Evolutionary conservation across 352 stramenopile genomes (phyloP).

Genomic region (Saprolegnia diclina): DNA sequence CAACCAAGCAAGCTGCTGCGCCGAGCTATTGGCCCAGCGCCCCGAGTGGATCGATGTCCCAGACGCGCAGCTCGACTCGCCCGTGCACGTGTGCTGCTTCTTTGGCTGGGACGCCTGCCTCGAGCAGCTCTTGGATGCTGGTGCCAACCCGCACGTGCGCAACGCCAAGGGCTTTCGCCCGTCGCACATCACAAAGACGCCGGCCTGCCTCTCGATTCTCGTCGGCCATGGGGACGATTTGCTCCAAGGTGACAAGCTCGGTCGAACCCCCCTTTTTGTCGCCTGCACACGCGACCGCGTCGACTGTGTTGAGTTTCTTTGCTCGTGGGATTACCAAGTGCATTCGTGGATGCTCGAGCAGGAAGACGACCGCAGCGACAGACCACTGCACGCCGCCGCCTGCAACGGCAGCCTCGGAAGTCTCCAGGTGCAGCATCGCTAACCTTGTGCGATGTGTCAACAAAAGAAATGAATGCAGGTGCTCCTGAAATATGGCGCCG

Average conservation of each 20-base stretch:
- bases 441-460: background rate
- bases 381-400: slow-evolving; percentile 51
- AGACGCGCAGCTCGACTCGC: slow-evolving; percentile 55
- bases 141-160: slow-evolving; percentile 51
- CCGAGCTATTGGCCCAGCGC: slow-evolving; percentile 35
- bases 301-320: slow-evolving; percentile 52
- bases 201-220: slow-evolving; percentile 47
- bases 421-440: slow-evolving; percentile 3
- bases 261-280: slow-evolving; percentile 58
- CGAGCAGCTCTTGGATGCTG: slow-evolving; percentile 40
- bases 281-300: slow-evolving; percentile 49
- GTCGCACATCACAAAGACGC: slow-evolving; percentile 52
- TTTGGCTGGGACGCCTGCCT: slow-evolving; percentile 55
- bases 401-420: slow-evolving; percentile 47
- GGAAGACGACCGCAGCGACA: slow-evolving; percentile 52
- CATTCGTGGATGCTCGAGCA: slow-evolving; percentile 67
- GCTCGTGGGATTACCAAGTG: slow-evolving; percentile 54
- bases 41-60: slow-evolving; percentile 48
- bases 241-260: slow-evolving; percentile 58
- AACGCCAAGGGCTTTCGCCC: slow-evolving; percentile 67
- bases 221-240: slow-evolving; percentile 53
- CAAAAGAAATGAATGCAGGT: slow-evolving; percentile 33
- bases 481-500: slow-evolving; percentile 45
- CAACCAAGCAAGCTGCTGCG: slow-evolving; percentile 43
- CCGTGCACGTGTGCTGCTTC: slow-evolving; percentile 66